These are phyloP conservation scores for Coix lacrymajobi DNA, from an alignment of 176 grass and related monocot genomes.

Conservation along the genomic window DNA sequence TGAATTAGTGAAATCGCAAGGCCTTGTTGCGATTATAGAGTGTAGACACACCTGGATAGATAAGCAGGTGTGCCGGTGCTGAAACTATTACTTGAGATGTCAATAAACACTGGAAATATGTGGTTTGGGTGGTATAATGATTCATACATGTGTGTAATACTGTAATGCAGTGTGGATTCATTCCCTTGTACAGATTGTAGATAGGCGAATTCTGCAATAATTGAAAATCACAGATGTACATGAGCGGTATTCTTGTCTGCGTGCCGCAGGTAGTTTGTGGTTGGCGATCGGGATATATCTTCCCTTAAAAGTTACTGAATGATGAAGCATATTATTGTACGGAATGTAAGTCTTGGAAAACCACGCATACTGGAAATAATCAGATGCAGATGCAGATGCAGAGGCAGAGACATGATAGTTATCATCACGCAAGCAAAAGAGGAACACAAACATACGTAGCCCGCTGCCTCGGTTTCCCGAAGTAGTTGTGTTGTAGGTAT, in stretches of 20 bases:
- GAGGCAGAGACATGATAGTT: too few relatives aligned
- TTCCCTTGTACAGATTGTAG: slow-evolving; percentile 46
- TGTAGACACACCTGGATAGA: slow-evolving; percentile 8
- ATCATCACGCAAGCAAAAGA: too few relatives aligned
- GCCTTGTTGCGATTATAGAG: slow-evolving; percentile 20
- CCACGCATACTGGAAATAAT: too few relatives aligned
- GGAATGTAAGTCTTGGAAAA: background rate
- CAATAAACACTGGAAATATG: slow-evolving; percentile 17
- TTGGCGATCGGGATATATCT: too few relatives aligned
- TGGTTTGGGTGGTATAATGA: slow-evolving; percentile 6
- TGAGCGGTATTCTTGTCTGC: background rate
- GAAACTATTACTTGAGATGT: slow-evolving; percentile 29
- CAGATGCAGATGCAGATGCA: too few relatives aligned
- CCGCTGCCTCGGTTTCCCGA: too few relatives aligned
- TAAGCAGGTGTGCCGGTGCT: background rate
- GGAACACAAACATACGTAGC: too few relatives aligned
- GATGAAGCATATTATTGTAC: too few relatives aligned
- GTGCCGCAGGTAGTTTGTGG: background rate
- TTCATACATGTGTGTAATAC: background rate
- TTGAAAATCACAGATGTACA: background rate
- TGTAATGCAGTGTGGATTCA: background rate
- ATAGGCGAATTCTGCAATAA: background rate
- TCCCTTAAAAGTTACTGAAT: background rate
- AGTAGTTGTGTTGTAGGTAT: background rate
- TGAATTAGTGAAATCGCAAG: slow-evolving; percentile 6